Conservation (phyloP, 148 eudicot genomes). For the Beta vulgaris region DNA sequence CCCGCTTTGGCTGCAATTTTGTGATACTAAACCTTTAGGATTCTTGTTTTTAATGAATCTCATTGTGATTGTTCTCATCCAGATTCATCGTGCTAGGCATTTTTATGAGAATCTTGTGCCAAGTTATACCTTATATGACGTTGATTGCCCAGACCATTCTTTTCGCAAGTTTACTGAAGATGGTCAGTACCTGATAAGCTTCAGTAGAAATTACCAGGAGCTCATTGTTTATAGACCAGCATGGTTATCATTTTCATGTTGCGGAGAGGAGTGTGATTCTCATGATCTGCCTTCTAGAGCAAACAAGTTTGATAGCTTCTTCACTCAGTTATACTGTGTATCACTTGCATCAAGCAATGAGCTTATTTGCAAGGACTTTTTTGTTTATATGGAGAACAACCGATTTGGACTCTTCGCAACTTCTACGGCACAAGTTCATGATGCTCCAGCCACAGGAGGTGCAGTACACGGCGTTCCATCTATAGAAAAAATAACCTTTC, state of each 20-base stretch:
- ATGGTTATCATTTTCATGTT: slow-evolving; percentile 84
- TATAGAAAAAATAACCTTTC: slow-evolving; percentile 84
- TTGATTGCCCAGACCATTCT: slow-evolving; percentile 84
- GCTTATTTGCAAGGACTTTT: slow-evolving; percentile 92
- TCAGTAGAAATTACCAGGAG: slow-evolving; percentile 86
- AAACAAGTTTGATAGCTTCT: slow-evolving; percentile 82
- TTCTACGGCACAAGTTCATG: slow-evolving; percentile 84
- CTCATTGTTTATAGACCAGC: slow-evolving; percentile 79
- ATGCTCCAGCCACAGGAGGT: slow-evolving; percentile 73
- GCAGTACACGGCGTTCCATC: slow-evolving; percentile 87
- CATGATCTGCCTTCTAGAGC: slow-evolving; percentile 66
- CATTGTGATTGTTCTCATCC: slow-evolving; percentile 30
- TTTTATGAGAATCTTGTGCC: slow-evolving; percentile 97
- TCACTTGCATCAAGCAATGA: slow-evolving; percentile 78
- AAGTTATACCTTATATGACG: slow-evolving; percentile 71
- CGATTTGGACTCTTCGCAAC: slow-evolving; percentile 91
- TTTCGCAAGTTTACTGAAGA: slow-evolving; percentile 97
- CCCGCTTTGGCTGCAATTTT: not conserved
- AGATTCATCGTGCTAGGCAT: slow-evolving; percentile 68
- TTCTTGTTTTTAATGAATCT: not conserved
- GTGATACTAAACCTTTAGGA: not conserved
- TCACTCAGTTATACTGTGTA: slow-evolving; percentile 63
- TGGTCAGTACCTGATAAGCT: slow-evolving; percentile 79
- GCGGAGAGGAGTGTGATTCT: slow-evolving; percentile 51
- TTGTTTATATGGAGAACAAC: slow-evolving; percentile 66